Conservation (phyloP, 2,329 filamentous ascomycete species). For the Fusarium transvaalense region DNA sequence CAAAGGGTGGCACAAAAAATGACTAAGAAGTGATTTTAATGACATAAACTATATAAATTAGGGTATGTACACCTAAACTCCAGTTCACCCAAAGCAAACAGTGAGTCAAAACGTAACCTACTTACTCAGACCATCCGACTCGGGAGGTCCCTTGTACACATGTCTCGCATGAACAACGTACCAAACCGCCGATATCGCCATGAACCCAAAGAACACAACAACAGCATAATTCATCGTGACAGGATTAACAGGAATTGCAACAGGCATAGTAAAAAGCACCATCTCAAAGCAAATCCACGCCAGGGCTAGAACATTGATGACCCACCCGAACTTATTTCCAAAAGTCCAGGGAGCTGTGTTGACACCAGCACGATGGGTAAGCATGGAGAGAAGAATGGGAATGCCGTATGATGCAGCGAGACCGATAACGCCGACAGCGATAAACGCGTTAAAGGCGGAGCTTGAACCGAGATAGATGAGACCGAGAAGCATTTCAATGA, state of each 20-base stretch:
- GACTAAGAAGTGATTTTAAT: neutral
- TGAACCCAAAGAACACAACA: constrained; percentile 75
- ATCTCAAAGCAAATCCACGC: constrained; percentile 77
- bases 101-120: neutral
- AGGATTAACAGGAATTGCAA: constrained; percentile 68
- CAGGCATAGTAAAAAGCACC: constrained; percentile 83
- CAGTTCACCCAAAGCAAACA: neutral
- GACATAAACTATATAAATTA: neutral
- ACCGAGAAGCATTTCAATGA: constrained; percentile 77
- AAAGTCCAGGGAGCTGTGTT: constrained; percentile 74
- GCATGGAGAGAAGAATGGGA: constrained; percentile 77
- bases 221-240: constrained; percentile 75
- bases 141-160: constrained; percentile 45
- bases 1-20: too few species aligned
- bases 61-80: neutral
- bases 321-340: constrained; percentile 71
- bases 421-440: constrained; percentile 83
- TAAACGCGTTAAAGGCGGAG: constrained; percentile 83
- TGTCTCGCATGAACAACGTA: constrained; percentile 65
- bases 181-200: constrained; percentile 69
- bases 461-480: constrained; percentile 83
- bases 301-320: constrained; percentile 75
- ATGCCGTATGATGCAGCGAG: constrained; percentile 80
- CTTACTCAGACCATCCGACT: constrained; percentile 38
- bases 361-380: constrained; percentile 73